Conservation (phyloP, 495 filamentous ascomycete genomes). For the Xylaria palmicola region DNA sequence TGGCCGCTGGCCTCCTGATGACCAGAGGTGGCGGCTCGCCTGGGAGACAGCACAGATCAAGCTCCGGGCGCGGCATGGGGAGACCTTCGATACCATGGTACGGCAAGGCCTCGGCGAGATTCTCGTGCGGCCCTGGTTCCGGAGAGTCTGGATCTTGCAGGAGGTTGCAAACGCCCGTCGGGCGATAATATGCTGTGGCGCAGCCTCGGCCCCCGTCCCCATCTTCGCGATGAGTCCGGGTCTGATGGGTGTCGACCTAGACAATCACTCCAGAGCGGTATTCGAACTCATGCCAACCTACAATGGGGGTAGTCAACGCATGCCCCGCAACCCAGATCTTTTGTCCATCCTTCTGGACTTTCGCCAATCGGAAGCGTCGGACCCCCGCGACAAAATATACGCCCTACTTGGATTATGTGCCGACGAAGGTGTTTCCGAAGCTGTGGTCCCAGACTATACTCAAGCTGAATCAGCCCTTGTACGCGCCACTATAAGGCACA, state of each 20-base stretch:
- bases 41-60: constrained; percentile 1
- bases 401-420: constrained; percentile 29
- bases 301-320: constrained; percentile 20
- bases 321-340: constrained; percentile 17
- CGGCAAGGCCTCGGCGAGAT: constrained; percentile 16
- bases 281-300: constrained; percentile 33
- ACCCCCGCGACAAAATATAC: constrained; percentile 31
- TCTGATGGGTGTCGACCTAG: constrained; percentile 16
- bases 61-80: neutral
- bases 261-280: constrained; percentile 25
- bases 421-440: constrained; percentile 14
- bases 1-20: neutral
- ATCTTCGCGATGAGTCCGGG: constrained; percentile 23
- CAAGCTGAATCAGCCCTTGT: constrained; percentile 17
- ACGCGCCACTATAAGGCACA: constrained; percentile 5
- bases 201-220: constrained; percentile 16
- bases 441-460: constrained; percentile 20
- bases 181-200: constrained; percentile 27
- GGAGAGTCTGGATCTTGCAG: constrained; percentile 35
- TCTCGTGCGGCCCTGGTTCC: constrained; percentile 27
- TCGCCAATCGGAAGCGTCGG: constrained; percentile 22
- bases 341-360: constrained; percentile 27
- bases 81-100: neutral
- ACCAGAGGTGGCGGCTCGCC: neutral
- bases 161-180: constrained; percentile 29